A percentile compares a stretch with the other conserved stretches of the same genome.
Conservation (phyloP, 352 stramenopile genomes). For the Globisporangium sylvaticum region DNA sequence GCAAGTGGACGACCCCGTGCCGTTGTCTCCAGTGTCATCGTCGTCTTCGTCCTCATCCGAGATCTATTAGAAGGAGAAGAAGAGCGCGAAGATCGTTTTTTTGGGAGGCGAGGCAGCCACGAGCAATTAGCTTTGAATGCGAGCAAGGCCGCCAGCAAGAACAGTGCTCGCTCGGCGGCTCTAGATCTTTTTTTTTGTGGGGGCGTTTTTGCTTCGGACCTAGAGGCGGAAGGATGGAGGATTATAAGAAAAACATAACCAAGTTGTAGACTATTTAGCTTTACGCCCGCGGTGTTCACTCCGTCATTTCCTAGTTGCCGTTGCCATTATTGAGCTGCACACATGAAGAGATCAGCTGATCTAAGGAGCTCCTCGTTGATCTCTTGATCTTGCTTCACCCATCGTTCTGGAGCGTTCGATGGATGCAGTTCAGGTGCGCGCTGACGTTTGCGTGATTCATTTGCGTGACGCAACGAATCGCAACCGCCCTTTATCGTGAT, state of each 20-base stretch:
- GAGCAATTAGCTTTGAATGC: not conserved
- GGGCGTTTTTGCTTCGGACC: slow-evolving; percentile 1
- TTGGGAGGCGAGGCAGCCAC: not conserved
- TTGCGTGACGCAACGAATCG: not conserved
- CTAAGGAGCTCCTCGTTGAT: not conserved
- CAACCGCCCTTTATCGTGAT: not conserved
- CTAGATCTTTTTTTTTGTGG: not conserved
- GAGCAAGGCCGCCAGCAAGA: not conserved
- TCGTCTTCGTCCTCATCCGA: slow-evolving; percentile 29
- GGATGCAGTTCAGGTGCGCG: not conserved
- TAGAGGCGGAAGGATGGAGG: not conserved
- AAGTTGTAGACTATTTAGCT: slow-evolving; percentile 53
- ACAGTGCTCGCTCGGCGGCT: not conserved
- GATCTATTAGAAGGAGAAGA: slow-evolving; percentile 21
- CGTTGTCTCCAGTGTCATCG: not conserved
- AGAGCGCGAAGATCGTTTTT: slow-evolving; percentile 6
- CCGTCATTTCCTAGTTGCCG: not conserved
- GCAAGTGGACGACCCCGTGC: slow-evolving; percentile 6
- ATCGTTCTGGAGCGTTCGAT: slow-evolving; percentile 5
- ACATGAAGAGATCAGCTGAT: not conserved
- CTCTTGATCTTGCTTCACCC: not conserved
- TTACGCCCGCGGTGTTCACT: slow-evolving; percentile 15
- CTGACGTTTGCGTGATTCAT: not conserved
- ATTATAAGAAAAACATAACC: slow-evolving; percentile 18
- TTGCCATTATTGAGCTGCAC: not conserved